Percentiles rank a stretch among this genome's conserved stretches.
Evolutionary conservation across 2,329 filamentous ascomycete genomes (phyloP).

Genomic region (Annulohypoxylon truncatum): DNA sequence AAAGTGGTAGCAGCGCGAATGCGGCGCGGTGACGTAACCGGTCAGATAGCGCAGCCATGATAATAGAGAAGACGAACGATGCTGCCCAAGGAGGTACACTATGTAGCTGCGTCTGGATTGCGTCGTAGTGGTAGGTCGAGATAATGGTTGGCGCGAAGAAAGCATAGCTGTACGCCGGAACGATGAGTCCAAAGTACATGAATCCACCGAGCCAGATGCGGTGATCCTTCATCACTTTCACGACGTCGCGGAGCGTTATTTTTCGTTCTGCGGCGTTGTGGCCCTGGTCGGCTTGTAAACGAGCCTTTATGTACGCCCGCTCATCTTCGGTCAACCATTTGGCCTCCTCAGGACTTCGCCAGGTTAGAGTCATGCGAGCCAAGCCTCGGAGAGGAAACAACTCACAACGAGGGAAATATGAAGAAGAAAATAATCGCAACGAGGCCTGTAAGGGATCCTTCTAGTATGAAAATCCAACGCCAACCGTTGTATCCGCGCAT

Average conservation of each 20-base stretch:
- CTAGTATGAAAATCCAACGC: constrained; percentile 87
- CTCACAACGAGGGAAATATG: constrained; percentile 74
- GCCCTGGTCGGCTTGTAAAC: constrained; percentile 76
- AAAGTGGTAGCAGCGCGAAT: constrained; percentile 77
- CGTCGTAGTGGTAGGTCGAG: constrained; percentile 70
- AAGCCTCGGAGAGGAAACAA: not conserved
- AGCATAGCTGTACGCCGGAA: constrained; percentile 81
- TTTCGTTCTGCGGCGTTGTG: constrained; percentile 71
- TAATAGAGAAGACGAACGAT: constrained; percentile 83
- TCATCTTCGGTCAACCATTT: constrained; percentile 80
- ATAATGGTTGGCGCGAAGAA: constrained; percentile 83
- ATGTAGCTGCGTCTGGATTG: constrained; percentile 68
- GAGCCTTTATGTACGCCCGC: constrained; percentile 71
- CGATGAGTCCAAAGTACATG: constrained; percentile 85
- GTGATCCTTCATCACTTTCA: constrained; percentile 75
- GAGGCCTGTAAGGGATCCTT: constrained; percentile 65
- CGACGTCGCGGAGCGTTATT: constrained; percentile 69
- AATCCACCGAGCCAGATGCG: constrained; percentile 79
- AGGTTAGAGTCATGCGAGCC: constrained; percentile 3
- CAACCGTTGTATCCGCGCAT: constrained; percentile 76
- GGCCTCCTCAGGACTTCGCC: constrained; percentile 71
- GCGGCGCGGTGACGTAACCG: constrained; percentile 76
- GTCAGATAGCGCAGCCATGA: constrained; percentile 79
- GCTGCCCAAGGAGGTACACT: constrained; percentile 71
- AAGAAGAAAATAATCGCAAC: constrained; percentile 71